Evolutionary conservation across 371 early-diverging fungal species (phyloP).

Genomic region (Circinella minor): DNA sequence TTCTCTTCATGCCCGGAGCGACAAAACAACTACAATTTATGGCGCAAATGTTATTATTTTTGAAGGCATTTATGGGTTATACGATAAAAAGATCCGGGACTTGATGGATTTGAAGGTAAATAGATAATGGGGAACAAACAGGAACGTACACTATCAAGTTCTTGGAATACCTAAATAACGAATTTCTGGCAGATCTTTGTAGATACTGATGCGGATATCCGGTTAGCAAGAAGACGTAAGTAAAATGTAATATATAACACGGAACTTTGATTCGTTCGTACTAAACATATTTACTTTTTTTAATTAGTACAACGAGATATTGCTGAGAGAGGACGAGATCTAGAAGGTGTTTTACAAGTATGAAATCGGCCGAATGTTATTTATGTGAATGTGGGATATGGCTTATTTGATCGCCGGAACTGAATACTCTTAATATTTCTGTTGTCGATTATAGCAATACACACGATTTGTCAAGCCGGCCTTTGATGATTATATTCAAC

Average conservation of each 20-base stretch:
- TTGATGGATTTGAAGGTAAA: conserved; percentile 90
- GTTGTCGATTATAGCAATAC: conserved; percentile 66
- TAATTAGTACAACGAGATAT: conserved; percentile 84
- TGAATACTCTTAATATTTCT: too few species aligned
- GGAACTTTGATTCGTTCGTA: neutral
- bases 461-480: conserved; percentile 90
- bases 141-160: too few species aligned
- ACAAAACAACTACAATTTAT: conserved; percentile 74
- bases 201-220: conserved; percentile 92
- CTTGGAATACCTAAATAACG: too few species aligned
- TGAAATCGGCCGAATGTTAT: neutral
- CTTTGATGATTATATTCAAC: conserved; percentile 86
- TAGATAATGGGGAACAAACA: neutral
- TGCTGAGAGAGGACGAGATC: conserved; percentile 85
- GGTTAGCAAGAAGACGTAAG: conserved; percentile 84
- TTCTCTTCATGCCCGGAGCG: conserved; percentile 73
- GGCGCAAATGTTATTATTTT: conserved; percentile 94
- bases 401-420: neutral
- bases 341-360: conserved; percentile 78
- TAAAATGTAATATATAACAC: neutral
- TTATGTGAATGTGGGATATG: neutral
- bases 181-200: conserved; percentile 74
- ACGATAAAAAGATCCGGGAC: conserved; percentile 77
- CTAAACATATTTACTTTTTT: neutral
- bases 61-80: conserved; percentile 92